These are phyloP conservation scores for Aspergillus sclerotiicarbonarius DNA, from an alignment of 495 filamentous ascomycete species.

Conservation along the genomic window DNA sequence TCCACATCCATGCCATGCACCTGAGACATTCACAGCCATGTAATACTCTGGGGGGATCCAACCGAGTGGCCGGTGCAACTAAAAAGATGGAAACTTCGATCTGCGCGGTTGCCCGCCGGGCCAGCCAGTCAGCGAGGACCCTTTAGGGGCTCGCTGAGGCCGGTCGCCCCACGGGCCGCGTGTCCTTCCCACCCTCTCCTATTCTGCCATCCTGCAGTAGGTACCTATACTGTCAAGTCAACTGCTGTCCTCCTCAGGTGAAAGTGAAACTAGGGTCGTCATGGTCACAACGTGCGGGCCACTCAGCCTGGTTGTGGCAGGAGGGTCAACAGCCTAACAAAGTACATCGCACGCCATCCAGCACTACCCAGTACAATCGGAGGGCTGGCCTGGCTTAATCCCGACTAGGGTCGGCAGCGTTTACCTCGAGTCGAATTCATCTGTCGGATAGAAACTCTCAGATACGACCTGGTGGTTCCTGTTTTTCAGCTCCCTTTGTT, in stretches of 20 bases:
- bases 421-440: not conserved
- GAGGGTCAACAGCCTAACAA: not conserved
- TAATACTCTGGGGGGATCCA: not conserved
- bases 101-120: constrained; percentile 18
- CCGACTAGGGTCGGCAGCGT: not conserved
- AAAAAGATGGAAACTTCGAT: constrained; percentile 11
- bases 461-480: too few species aligned
- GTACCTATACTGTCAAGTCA: not conserved
- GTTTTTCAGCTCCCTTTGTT: too few species aligned
- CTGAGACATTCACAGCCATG: not conserved
- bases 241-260: not conserved
- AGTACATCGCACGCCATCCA: not conserved
- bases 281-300: not conserved
- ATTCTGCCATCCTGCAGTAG: not conserved
- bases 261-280: not conserved
- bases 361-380: not conserved
- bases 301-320: too few species aligned
- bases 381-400: too few species aligned
- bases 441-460: not conserved
- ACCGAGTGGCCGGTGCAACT: not conserved
- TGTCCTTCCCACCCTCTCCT: constrained; percentile 18
- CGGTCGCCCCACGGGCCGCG: constrained; percentile 27
- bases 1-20: not conserved
- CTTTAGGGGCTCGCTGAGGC: not conserved
- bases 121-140: constrained; percentile 14